Conservation (phyloP, 2,329 filamentous ascomycete species). For the Nothophaeocryptopus gaeumannii region DNA sequence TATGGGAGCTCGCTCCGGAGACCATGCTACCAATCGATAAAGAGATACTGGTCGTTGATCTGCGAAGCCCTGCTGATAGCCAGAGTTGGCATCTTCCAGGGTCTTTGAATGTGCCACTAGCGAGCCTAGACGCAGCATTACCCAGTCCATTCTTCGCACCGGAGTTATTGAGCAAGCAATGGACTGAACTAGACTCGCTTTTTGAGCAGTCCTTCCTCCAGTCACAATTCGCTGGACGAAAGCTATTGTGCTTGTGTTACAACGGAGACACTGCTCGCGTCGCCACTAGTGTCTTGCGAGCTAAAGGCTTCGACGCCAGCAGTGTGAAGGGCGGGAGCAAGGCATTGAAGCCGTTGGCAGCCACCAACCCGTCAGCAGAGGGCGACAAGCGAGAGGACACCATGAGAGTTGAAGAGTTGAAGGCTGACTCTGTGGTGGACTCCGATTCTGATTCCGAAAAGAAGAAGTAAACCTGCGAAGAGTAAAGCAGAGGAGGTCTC, state of each 20-base stretch:
- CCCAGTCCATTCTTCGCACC: slow-evolving; percentile 50
- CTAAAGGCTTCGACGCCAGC: slow-evolving; percentile 39
- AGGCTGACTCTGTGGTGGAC: slow-evolving; percentile 8
- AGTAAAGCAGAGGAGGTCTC: no score
- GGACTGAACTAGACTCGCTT: slow-evolving; percentile 47
- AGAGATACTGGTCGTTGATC: slow-evolving; percentile 23
- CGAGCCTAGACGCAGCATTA: slow-evolving; percentile 33
- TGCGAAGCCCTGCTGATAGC: slow-evolving; percentile 17
- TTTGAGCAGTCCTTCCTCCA: slow-evolving; percentile 34
- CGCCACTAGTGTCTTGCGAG: slow-evolving; percentile 54
- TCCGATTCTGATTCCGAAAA: no score
- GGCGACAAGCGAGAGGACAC: background rate
- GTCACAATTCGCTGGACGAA: slow-evolving; percentile 33
- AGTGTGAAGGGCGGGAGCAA: slow-evolving; percentile 13
- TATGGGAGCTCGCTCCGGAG: slow-evolving; percentile 50
- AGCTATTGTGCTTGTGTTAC: slow-evolving; percentile 52
- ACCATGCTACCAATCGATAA: slow-evolving; percentile 33
- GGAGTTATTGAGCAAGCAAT: slow-evolving; percentile 44
- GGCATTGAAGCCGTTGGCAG: background rate
- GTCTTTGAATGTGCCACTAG: slow-evolving; percentile 36
- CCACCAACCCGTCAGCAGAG: background rate
- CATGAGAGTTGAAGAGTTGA: background rate
- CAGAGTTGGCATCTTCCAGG: slow-evolving; percentile 1
- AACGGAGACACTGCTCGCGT: slow-evolving; percentile 55
- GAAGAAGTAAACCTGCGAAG: no score